Evolutionary conservation across 257 asterid genomes (phyloP).

Genomic region (Vinca minor): DNA sequence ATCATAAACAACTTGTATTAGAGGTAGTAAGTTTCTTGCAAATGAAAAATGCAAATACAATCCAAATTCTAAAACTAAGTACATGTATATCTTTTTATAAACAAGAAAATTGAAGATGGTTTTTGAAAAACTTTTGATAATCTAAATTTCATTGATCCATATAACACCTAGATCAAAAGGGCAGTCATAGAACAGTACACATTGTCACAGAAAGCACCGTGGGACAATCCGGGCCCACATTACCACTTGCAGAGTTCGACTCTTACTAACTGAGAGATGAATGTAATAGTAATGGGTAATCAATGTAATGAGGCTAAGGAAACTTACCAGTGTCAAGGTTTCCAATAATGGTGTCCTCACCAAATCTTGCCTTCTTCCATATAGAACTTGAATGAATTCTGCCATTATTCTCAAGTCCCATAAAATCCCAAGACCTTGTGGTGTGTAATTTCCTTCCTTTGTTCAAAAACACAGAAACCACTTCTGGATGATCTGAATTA

Average conservation of each 20-base stretch:
- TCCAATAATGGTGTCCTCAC: constrained; percentile 71
- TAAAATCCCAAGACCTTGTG: constrained; percentile 88
- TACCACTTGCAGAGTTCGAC: too few species aligned
- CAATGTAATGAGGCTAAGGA: neutral
- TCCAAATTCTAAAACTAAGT: too few species aligned
- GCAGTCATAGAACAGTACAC: neutral
- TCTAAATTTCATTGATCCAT: neutral
- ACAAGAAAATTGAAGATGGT: neutral
- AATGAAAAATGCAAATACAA: neutral
- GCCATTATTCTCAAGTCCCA: constrained; percentile 62
- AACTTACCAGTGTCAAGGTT: constrained; percentile 62
- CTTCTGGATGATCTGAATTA: constrained; percentile 59
- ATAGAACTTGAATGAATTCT: constrained; percentile 37
- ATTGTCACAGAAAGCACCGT: too few species aligned
- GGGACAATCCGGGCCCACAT: too few species aligned
- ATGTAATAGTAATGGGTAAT: neutral
- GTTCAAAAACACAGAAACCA: constrained; percentile 74
- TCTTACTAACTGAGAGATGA: too few species aligned
- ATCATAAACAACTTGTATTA: too few species aligned
- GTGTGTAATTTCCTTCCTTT: constrained; percentile 72
- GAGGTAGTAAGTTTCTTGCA: too few species aligned
- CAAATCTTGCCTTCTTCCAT: constrained; percentile 83
- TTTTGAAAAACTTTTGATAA: too few species aligned
- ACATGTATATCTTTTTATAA: too few species aligned
- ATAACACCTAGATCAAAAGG: neutral